Base-by-base conservation (phyloP, 2,329 filamentous ascomycete species). In the Akanthomyces muscarius region DNA sequence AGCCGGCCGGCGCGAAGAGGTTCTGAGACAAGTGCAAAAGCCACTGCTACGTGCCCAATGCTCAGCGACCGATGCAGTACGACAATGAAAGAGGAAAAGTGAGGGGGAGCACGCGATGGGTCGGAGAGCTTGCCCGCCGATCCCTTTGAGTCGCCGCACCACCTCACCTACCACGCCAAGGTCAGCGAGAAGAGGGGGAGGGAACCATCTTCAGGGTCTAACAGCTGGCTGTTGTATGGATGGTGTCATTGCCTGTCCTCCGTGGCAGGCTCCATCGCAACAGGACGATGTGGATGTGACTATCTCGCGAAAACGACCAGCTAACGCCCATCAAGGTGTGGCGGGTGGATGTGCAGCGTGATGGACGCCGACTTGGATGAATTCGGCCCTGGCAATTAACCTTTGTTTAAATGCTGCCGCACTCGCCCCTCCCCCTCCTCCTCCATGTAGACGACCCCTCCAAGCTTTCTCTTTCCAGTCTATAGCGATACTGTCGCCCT, bases 241-340 rank as follows among this genome's bases (percentile, higher is more conserved):
- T 60, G 47, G 57, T 60, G 30, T 23, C 57, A 60, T 60, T 44
- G 45, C 23, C 8, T 41, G 11, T n/a, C 18, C 54, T 16, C 38
- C 10, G 28, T 11, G 30, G 44, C 33, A 36, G 33, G 33, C 45
- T 50, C 56, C 56, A 41, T 50, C 44, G 8, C 7, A 25, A 10
- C n/a, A n/a, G 38, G 16, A 47, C 21, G 4, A 33, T 44, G 57
- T 60, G 57, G 57, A 52, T 44, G 23, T 51, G 21, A 23, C 1
- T 50, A 14, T 16, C 21, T 30, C 56, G 33, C 56, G 42, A 41
- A 28, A n/a, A 52, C 33, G 13, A n/a, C 58, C 50, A 51, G 50
- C 41, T 28, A 50, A n/a, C 50, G 41, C 38, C 58, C 58, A 61
- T 61, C 50, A 61, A 47, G 58, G 58, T 61, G 58, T 61, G 50